These are phyloP conservation scores for Talaromyces thailandensis DNA, from an alignment of 495 filamentous ascomycete species.

Conservation along the genomic window DNA sequence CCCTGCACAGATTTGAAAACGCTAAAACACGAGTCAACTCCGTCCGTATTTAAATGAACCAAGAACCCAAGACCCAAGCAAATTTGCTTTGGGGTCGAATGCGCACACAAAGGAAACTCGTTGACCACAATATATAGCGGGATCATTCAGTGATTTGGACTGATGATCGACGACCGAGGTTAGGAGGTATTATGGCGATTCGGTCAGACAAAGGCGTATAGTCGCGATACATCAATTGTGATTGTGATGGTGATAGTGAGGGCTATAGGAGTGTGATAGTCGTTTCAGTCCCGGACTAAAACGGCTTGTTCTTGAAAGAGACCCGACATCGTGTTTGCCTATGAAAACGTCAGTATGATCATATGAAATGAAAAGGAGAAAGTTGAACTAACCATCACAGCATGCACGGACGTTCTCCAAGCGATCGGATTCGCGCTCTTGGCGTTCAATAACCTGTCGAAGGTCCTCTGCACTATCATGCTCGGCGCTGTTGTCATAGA, in stretches of 20 bases:
- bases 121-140: conserved; percentile 12
- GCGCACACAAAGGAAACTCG: conserved; percentile 23
- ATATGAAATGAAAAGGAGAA: background rate
- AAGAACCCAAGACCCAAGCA: background rate
- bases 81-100: background rate
- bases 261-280: conserved; percentile 3
- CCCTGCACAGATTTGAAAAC: background rate
- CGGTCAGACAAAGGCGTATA: background rate
- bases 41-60: background rate
- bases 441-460: conserved; percentile 60
- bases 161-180: conserved; percentile 8
- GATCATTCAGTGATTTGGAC: background rate
- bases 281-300: conserved; percentile 35
- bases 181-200: background rate
- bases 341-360: conserved; percentile 8
- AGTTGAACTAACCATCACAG: conserved; percentile 72
- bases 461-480: conserved; percentile 76
- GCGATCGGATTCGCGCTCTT: conserved; percentile 63
- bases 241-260: conserved; percentile 25
- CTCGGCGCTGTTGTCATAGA: conserved; percentile 57
- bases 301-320: conserved; percentile 35
- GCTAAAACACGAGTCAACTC: conserved; percentile 4
- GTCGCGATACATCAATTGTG: background rate
- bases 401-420: conserved; percentile 95
- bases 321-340: conserved; percentile 59